Conservation (phyloP, 2,329 filamentous ascomycete genomes). For the Cordyceps tenuipes region DNA sequence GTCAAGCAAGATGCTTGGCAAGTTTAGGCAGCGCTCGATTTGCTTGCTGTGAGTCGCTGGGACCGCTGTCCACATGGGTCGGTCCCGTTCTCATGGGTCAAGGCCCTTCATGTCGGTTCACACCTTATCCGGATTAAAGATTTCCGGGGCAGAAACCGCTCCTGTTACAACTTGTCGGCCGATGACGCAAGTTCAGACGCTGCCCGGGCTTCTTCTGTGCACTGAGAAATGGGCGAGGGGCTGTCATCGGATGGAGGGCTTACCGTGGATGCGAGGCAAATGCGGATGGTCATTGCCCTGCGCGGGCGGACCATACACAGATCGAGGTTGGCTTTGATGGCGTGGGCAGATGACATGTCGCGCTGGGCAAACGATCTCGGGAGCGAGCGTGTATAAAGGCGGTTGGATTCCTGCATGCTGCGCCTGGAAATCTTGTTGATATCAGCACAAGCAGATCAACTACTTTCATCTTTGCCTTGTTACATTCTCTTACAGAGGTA, state of each 20-base stretch:
- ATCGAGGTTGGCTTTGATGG: too few relatives aligned
- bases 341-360: background rate
- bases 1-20: constrained; percentile 1
- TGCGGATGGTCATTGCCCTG: background rate
- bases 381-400: constrained; percentile 1
- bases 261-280: constrained; percentile 4
- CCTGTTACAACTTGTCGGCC: constrained; percentile 1
- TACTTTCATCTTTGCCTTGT: background rate
- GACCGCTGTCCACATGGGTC: background rate
- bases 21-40: background rate
- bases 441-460: background rate
- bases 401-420: background rate
- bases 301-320: background rate
- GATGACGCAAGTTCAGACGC: background rate
- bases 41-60: too few relatives aligned
- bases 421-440: constrained; percentile 16
- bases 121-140: constrained; percentile 6
- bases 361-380: background rate
- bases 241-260: background rate
- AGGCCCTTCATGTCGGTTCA: constrained; percentile 10
- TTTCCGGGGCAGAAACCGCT: constrained; percentile 7
- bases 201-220: background rate
- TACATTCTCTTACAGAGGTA: constrained; percentile 10
- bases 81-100: background rate
- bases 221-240: background rate